These are phyloP conservation scores for Leccinellum luteum DNA, from an alignment of 768 basidiomycete genomes.

Conservation along the genomic window DNA sequence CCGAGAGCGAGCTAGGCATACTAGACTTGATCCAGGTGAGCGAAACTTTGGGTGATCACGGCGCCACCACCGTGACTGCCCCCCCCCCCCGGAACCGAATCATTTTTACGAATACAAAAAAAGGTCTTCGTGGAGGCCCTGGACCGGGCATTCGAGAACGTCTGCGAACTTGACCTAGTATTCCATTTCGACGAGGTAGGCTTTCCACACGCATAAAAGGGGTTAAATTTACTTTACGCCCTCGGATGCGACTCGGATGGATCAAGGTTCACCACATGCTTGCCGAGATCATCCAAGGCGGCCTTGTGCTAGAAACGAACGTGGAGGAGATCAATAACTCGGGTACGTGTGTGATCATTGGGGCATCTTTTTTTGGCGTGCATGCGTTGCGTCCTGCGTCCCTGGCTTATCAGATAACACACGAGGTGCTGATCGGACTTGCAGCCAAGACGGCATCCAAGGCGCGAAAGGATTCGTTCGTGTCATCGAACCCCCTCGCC, in stretches of 20 bases:
- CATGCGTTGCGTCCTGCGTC: background rate
- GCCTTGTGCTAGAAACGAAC: conserved; percentile 93
- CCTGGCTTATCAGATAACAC: conserved; percentile 1
- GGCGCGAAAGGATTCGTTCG: conserved; percentile 73
- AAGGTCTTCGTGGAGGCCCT: conserved; percentile 95
- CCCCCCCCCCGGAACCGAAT: background rate
- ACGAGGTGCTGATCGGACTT: conserved; percentile 12
- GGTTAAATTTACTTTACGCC: background rate
- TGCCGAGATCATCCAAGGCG: conserved; percentile 95
- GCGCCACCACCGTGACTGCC: background rate
- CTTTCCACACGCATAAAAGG: background rate
- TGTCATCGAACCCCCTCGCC: conserved; percentile 80
- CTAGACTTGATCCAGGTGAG: conserved; percentile 94
- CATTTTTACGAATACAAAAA: background rate
- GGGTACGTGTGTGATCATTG: conserved; percentile 46
- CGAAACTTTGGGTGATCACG: background rate
- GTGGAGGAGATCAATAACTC: conserved; percentile 77
- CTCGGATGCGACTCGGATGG: background rate
- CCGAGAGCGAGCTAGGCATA: conserved; percentile 95
- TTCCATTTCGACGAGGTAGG: conserved; percentile 97
- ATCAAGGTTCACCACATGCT: conserved; percentile 85
- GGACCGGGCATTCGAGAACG: conserved; percentile 95
- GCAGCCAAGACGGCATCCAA: conserved; percentile 69
- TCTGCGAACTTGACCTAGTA: conserved; percentile 96
- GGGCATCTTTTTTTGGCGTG: background rate